phyloP scores from a whole-genome alignment of 73 alveolate species.

The Durusdinium trenchii region DNA sequence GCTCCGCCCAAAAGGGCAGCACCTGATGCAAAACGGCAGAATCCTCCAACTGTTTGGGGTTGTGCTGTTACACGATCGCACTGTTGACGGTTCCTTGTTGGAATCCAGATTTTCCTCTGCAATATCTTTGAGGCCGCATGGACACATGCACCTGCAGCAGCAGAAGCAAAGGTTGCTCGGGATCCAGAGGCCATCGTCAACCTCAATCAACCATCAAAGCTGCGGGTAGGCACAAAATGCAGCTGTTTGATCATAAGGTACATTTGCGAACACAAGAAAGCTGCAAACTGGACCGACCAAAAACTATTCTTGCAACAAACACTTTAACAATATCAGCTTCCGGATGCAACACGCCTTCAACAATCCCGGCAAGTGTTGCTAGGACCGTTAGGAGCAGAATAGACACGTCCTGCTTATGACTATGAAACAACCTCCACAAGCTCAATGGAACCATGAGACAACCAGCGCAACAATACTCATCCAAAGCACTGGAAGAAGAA shows the following conservation, averaged over 20 bases:
- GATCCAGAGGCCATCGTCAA: constrained; percentile 24
- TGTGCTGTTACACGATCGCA: neutral
- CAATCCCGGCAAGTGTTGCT: neutral
- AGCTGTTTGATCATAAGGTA: neutral
- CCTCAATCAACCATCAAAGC: neutral
- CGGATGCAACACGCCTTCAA: neutral
- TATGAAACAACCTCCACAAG: too few species aligned
- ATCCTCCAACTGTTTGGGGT: neutral
- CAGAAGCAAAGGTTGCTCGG: neutral
- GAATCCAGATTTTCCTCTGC: neutral
- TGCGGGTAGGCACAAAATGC: neutral
- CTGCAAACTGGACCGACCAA: neutral
- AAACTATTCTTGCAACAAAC: neutral
- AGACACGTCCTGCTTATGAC: too few species aligned
- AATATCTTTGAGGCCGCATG: neutral
- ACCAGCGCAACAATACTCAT: neutral
- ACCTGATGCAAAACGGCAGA: neutral
- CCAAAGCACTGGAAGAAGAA: neutral
- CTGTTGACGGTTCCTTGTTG: neutral
- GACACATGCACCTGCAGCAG: neutral
- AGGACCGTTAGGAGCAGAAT: neutral
- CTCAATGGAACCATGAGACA: neutral
- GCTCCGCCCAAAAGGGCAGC: constrained; percentile 42
- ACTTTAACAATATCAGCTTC: neutral
- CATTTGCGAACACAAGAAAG: neutral